Percentiles rank a stretch among this genome's conserved stretches.
Evolutionary conservation across 768 basidiomycete species (phyloP).

Genomic region (Lentinula edodes): DNA sequence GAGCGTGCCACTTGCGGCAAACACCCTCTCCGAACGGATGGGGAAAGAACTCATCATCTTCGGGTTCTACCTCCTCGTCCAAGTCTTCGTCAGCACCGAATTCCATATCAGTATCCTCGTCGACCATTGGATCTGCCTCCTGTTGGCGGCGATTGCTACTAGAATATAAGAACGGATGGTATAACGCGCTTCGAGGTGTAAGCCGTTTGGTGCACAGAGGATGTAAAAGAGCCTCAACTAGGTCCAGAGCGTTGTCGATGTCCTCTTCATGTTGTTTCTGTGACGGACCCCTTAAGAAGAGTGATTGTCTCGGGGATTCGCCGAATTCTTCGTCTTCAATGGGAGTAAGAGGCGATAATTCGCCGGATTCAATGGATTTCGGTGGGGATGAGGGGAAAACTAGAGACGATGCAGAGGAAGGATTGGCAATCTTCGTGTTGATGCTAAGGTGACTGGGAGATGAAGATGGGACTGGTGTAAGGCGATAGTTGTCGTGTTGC

Average conservation of each 20-base stretch:
- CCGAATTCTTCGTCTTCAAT: constrained; percentile 12
- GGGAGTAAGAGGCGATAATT: constrained; percentile 14
- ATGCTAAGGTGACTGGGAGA: not conserved
- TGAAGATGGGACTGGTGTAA: not conserved
- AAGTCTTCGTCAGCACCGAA: not conserved
- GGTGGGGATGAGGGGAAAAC: constrained; percentile 10
- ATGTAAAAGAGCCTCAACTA: constrained; percentile 69
- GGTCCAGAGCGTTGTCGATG: constrained; percentile 64
- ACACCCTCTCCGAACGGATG: constrained; percentile 64
- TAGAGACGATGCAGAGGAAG: constrained; percentile 3
- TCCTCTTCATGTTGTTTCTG: constrained; percentile 43
- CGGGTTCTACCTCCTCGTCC: constrained; percentile 20
- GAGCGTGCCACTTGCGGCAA: constrained; percentile 57
- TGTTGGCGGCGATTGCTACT: not conserved
- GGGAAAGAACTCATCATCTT: constrained; percentile 66
- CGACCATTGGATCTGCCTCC: not conserved
- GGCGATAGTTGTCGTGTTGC: not conserved
- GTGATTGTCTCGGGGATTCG: not conserved
- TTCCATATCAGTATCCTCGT: not conserved
- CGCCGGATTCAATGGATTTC: constrained; percentile 10
- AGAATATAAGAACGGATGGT: constrained; percentile 65
- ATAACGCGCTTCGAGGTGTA: constrained; percentile 71
- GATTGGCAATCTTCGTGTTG: not conserved
- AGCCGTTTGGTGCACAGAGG: constrained; percentile 74
- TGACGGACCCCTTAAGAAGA: constrained; percentile 10